Conservation (phyloP, 352 stramenopile genomes). For the Elongisporangium undulatum region DNA sequence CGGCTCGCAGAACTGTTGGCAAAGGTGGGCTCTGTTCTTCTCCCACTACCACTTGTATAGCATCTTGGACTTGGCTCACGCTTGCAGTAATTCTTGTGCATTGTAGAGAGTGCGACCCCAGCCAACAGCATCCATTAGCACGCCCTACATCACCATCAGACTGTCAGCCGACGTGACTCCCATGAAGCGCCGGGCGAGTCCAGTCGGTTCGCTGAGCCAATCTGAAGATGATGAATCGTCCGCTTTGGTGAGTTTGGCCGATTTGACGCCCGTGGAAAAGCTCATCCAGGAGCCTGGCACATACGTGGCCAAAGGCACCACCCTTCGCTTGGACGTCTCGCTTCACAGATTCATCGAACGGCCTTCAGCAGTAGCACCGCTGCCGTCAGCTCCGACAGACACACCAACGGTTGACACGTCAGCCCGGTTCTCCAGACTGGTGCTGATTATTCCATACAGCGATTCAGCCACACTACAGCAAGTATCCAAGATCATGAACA, state of each 20-base stretch:
- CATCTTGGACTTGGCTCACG: neutral
- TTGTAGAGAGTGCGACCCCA: slow-evolving; percentile 11
- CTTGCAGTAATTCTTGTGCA: too few relatives aligned
- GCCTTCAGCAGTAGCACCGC: neutral
- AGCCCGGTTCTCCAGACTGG: slow-evolving; percentile 61
- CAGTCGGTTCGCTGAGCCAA: slow-evolving; percentile 23
- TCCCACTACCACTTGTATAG: neutral
- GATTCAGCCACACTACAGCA: slow-evolving; percentile 27
- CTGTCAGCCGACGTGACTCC: slow-evolving; percentile 46
- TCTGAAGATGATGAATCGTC: slow-evolving; percentile 13
- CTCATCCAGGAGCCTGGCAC: slow-evolving; percentile 52
- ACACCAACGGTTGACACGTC: neutral
- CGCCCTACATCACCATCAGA: slow-evolving; percentile 37
- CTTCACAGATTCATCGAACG: slow-evolving; percentile 34
- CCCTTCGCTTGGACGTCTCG: slow-evolving; percentile 32
- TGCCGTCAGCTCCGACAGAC: neutral
- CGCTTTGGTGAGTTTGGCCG: slow-evolving; percentile 7
- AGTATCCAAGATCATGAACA: slow-evolving; percentile 50
- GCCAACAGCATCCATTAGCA: slow-evolving; percentile 5
- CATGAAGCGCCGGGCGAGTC: slow-evolving; percentile 45
- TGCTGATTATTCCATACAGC: slow-evolving; percentile 83
- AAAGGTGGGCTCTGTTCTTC: slow-evolving; percentile 5
- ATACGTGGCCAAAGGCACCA: slow-evolving; percentile 37
- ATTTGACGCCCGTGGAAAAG: slow-evolving; percentile 30
- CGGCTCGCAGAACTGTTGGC: slow-evolving; percentile 54